Conservation (phyloP, 2,329 filamentous ascomycete genomes). For the Periconia macrospinosa region DNA sequence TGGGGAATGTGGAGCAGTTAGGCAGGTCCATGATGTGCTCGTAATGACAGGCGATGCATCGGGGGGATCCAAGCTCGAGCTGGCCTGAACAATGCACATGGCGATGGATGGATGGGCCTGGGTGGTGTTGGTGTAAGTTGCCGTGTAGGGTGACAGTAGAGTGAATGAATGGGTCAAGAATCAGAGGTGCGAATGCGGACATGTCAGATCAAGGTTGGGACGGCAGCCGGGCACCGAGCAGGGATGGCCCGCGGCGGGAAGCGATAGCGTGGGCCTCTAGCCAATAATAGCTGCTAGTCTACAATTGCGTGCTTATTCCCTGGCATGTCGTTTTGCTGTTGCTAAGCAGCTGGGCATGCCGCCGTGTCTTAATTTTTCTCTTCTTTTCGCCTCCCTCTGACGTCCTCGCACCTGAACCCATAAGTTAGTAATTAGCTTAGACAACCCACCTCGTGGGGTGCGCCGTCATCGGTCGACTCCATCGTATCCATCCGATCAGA, state of each 20-base stretch:
- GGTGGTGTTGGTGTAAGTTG: no score
- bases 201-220: conserved; percentile 7
- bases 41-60: no score
- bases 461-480: no score
- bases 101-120: no score
- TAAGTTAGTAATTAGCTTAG: no score
- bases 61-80: no score
- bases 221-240: conserved; percentile 5
- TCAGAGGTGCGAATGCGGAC: neutral
- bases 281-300: conserved; percentile 21
- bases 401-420: no score
- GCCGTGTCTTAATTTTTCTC: neutral
- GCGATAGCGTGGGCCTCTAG: conserved; percentile 13
- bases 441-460: no score
- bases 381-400: no score
- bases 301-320: conserved; percentile 38
- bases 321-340: conserved; percentile 34
- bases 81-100: no score
- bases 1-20: conserved; percentile 8
- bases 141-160: no score
- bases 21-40: conserved; percentile 1
- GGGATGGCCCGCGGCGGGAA: conserved; percentile 25
- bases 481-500: no score
- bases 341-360: neutral
- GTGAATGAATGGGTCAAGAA: neutral